Evolutionary conservation across 2,329 filamentous ascomycete species (phyloP), one percentile per base, ranked within the genome.

Genomic region (Metarhizium robertsii): DNA sequence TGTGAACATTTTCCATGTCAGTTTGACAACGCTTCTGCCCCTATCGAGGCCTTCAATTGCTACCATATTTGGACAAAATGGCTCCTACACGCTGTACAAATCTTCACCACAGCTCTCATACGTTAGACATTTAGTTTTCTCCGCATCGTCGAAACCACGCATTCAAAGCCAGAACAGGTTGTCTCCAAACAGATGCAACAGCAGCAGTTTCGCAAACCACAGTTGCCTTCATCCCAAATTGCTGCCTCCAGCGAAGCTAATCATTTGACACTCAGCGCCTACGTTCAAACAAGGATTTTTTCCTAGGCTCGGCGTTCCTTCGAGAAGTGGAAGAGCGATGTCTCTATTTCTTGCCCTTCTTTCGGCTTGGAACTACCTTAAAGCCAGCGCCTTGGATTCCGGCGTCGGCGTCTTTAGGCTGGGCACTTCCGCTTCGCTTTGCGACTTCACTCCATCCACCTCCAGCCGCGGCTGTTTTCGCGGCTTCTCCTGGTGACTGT

Each of bases 371-470:
- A 11, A 97, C 92, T 53, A 97, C 89, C 77, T 94, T 94, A 76
- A 96, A 97, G 52, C 82, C 83, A 10, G 86, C 79, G 43, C 64
- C 73, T 62, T 72, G 77, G 62, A 74, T 72, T 30, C 65, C 65
- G 62, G 71, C 65, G 69, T 67, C 69, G 68, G 62, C 73, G 36
- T 79, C 79, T 58, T 75, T 77, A 52, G 59, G 55, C 53, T 64
- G 62, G 43, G 58, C 57, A 55, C 75, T 74, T 54, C 75, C 73
- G 51, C 88, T 87, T 79, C 96, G 96, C 85, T 97, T 97, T 1
- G 94, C 94, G 53, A 99, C 94, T 73, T 97, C 94, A 63, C 81
- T 96, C 94, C 94, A 99, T 20, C 92, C 92, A 55, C 88, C 85
- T 30, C 78, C 74, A 30, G 73, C 66, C 52, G 72, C 60, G 69